phyloP scores from a whole-genome alignment of 2,329 filamentous ascomycete genomes.

The Fusarium annulatum region DNA sequence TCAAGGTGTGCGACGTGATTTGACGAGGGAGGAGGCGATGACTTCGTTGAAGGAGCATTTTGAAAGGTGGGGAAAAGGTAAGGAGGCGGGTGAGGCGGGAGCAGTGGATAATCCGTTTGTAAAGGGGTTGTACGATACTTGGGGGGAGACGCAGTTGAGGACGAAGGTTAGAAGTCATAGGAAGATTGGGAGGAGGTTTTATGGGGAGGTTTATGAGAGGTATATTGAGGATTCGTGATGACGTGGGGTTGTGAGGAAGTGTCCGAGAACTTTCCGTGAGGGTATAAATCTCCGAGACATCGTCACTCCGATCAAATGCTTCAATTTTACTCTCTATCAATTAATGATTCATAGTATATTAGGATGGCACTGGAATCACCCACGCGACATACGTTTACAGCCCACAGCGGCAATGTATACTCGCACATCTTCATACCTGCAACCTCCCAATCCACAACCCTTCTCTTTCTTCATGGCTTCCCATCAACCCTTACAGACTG shows the following conservation, averaged over 20 bases:
- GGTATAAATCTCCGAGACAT: slow-evolving; percentile 18
- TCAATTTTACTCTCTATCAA: not conserved
- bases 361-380: slow-evolving; percentile 21
- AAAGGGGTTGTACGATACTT: slow-evolving; percentile 62
- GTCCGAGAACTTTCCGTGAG: slow-evolving; percentile 45
- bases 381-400: slow-evolving; percentile 20
- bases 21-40: slow-evolving; percentile 58
- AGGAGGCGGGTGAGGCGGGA: slow-evolving; percentile 51
- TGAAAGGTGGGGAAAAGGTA: slow-evolving; percentile 17
- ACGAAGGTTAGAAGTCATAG: slow-evolving; percentile 65
- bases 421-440: slow-evolving; percentile 47
- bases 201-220: slow-evolving; percentile 58
- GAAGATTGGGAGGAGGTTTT: slow-evolving; percentile 60
- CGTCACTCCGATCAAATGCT: not conserved
- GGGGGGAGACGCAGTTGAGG: slow-evolving; percentile 65
- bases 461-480: slow-evolving; percentile 62
- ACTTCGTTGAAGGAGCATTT: slow-evolving; percentile 55
- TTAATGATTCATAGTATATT: not conserved
- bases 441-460: slow-evolving; percentile 42
- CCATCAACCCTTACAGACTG: slow-evolving; percentile 60
- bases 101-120: slow-evolving; percentile 62
- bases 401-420: slow-evolving; percentile 39
- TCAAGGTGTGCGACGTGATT: slow-evolving; percentile 59
- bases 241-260: slow-evolving; percentile 10
- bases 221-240: slow-evolving; percentile 55